These are phyloP conservation scores for Hamigera avellanea DNA, from an alignment of 495 filamentous ascomycete genomes.

Conservation along the genomic window DNA sequence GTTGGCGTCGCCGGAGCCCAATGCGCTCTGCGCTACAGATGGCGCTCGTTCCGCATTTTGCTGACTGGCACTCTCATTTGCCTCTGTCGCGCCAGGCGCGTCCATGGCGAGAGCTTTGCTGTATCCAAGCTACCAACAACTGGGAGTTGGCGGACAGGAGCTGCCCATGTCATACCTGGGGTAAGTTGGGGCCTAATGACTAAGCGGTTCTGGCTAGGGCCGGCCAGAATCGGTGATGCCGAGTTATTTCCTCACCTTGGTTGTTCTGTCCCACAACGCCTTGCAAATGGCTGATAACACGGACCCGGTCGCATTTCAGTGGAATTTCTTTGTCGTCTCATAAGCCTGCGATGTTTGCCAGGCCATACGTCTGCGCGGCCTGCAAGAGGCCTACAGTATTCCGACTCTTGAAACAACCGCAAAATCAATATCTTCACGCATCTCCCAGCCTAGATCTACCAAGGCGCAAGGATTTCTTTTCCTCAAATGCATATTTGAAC, in stretches of 20 bases:
- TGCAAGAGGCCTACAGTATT: slow-evolving; percentile 15
- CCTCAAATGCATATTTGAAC: slow-evolving; percentile 31
- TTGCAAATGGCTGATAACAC: too few species aligned
- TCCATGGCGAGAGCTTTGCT: slow-evolving; percentile 28
- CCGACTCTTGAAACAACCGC: slow-evolving; percentile 12
- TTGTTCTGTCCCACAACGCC: too few species aligned
- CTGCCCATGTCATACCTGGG: slow-evolving; percentile 10
- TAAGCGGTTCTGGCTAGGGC: not conserved
- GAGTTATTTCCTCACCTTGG: too few species aligned
- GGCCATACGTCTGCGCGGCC: slow-evolving; percentile 20
- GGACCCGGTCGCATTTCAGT: too few species aligned
- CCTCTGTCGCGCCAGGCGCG: slow-evolving; percentile 30
- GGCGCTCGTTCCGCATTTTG: slow-evolving; percentile 9
- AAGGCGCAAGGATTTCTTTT: slow-evolving; percentile 38
- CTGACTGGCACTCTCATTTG: slow-evolving; percentile 13
- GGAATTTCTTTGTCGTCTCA: too few species aligned
- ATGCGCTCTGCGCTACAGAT: slow-evolving; percentile 12
- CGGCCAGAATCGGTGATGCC: too few species aligned
- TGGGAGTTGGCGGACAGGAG: too few species aligned
- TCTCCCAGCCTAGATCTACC: slow-evolving; percentile 19
- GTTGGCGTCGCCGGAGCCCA: slow-evolving; percentile 9
- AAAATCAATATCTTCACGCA: slow-evolving; percentile 31
- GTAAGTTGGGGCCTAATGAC: slow-evolving; percentile 2
- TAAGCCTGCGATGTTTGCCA: slow-evolving; percentile 25
- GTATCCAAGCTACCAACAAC: not conserved